These are phyloP conservation scores for Aureobasidium lini DNA, from an alignment of 2,329 filamentous ascomycete species.

Conservation along the genomic window DNA sequence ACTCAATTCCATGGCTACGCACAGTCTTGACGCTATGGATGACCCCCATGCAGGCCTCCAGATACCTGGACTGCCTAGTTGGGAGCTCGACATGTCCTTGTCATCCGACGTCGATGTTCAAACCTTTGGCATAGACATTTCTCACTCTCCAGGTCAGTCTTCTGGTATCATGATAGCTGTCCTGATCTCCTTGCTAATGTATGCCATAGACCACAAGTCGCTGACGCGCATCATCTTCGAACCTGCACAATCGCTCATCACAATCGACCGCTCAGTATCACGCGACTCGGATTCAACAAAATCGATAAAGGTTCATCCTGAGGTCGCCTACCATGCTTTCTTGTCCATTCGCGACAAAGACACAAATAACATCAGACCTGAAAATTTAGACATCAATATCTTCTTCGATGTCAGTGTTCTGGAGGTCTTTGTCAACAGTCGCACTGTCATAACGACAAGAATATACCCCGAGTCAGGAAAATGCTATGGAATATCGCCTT, in stretches of 20 bases:
- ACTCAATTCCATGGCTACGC: background rate
- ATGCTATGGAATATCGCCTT: background rate
- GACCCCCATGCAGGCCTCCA: background rate
- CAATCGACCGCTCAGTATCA: background rate
- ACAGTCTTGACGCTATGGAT: background rate
- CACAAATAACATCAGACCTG: slow-evolving; percentile 24
- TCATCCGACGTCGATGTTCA: background rate
- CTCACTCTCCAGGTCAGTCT: background rate
- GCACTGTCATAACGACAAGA: slow-evolving; percentile 35
- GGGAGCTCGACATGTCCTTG: background rate
- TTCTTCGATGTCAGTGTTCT: slow-evolving; percentile 38
- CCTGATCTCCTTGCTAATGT: background rate
- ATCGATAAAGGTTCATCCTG: background rate
- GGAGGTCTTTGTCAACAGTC: slow-evolving; percentile 40
- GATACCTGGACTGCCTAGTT: background rate
- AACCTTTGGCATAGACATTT: background rate
- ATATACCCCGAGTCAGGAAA: slow-evolving; percentile 15
- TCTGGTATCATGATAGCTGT: background rate
- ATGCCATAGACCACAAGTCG: background rate
- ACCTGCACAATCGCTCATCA: background rate
- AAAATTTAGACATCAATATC: slow-evolving; percentile 27
- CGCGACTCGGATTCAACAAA: background rate
- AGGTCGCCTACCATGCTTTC: background rate
- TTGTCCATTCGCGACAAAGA: background rate
- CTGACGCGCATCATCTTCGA: background rate